Evolutionary conservation across 805 yeast genomes (phyloP), one percentile per base, ranked within the genome.

Genomic region (Yamadazyma laniorum): DNA sequence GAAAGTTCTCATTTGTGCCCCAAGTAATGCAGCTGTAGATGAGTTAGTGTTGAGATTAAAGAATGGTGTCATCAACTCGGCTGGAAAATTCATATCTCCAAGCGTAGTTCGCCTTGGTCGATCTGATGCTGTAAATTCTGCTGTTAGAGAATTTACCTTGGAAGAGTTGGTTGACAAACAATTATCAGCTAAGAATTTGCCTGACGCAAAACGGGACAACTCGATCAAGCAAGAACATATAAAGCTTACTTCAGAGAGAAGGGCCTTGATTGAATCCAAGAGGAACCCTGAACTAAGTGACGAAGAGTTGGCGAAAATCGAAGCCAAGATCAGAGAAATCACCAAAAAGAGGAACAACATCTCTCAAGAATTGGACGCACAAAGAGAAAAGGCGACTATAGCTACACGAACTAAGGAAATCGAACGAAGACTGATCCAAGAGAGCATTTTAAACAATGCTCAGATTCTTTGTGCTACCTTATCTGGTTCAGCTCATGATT

Each of bases 21-120:
- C 99, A 3, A 87, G 96, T 57, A 93, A 93, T 66, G 99, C 99
- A 1, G 99, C 99, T 11, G 96, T 93, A 3, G 99, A 93, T 63
- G 99, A 95, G 56, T 70, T 93, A 44, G 93, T 89, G 11, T 52
- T 89, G 14, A 82, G 99, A 56, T 65, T 93, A 42, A 80, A 82
- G 48, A 70, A 67, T 14, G 97, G 96, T 5, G 80, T 90, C 1
- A 59, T 61, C 29, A 70, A 75, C 47, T 63, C 81, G 15, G 57
- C 63, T 25, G 91, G 91, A 1, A 60, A 61, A 9, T 44, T 53
- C 1, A 74, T 78, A 44, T 57, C 58, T 1, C 95, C 95, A 0
- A 73, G 71, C 18, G 73, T 93, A 8, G 95, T 93, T 9, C 77
- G 99, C 51, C 64, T 93, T 25, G 99, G 99, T 29, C 68, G 96